These are phyloP conservation scores for Phytophthora nicotianae DNA, from an alignment of 352 stramenopile species.

Conservation along the genomic window DNA sequence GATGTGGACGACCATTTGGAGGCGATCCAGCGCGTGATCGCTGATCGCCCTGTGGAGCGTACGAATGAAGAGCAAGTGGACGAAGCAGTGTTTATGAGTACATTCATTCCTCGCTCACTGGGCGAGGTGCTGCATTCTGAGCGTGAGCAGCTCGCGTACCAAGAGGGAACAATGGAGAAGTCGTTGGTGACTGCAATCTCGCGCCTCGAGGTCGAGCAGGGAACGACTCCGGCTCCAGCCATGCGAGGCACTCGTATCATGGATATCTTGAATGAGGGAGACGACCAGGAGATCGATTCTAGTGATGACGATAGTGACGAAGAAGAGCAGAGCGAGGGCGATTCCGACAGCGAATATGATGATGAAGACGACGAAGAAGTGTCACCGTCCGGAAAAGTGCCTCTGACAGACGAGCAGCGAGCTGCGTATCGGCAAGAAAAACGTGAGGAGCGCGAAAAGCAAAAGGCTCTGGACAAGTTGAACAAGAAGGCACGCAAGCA, in stretches of 20 bases:
- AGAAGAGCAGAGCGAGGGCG: slow-evolving; percentile 35
- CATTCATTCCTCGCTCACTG: slow-evolving; percentile 94
- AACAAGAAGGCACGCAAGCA: slow-evolving; percentile 96
- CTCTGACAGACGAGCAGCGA: slow-evolving; percentile 84
- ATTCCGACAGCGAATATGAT: slow-evolving; percentile 44
- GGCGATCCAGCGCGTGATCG: slow-evolving; percentile 88
- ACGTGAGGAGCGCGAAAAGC: slow-evolving; percentile 64
- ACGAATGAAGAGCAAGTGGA: slow-evolving; percentile 89
- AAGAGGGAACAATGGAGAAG: slow-evolving; percentile 88
- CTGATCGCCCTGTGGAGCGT: slow-evolving; percentile 59
- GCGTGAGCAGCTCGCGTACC: slow-evolving; percentile 84
- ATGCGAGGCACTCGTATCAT: slow-evolving; percentile 63
- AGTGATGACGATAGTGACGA: slow-evolving; percentile 63
- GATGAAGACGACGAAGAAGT: slow-evolving; percentile 26
- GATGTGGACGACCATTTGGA: slow-evolving; percentile 90
- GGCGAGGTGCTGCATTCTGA: slow-evolving; percentile 93
- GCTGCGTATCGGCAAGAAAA: slow-evolving; percentile 87
- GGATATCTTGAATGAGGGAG: slow-evolving; percentile 71
- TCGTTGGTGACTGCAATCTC: slow-evolving; percentile 80
- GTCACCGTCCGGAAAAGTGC: slow-evolving; percentile 22
- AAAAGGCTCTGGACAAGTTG: slow-evolving; percentile 58
- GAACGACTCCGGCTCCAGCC: slow-evolving; percentile 19
- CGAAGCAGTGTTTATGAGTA: slow-evolving; percentile 94
- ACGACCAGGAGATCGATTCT: slow-evolving; percentile 48
- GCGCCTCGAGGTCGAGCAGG: slow-evolving; percentile 61